Conservation (phyloP, 73 alveolate species). For the Stentor coeruleus region DNA sequence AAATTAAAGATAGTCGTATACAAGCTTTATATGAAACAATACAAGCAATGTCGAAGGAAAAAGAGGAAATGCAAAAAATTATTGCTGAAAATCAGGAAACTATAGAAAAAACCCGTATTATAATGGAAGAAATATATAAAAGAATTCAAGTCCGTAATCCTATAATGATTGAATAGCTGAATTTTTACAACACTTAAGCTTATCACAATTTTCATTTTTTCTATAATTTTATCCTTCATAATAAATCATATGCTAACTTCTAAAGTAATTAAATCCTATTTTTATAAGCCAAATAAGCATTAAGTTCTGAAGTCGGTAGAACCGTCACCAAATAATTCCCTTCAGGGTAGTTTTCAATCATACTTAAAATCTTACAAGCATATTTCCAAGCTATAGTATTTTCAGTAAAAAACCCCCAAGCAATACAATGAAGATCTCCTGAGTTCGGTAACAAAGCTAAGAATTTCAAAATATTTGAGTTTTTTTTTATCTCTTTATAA, state of each 20-base stretch:
- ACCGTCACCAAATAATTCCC: neutral
- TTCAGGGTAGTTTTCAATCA: neutral
- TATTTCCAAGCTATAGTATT: neutral
- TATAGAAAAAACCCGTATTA: neutral
- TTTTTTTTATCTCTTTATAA: neutral
- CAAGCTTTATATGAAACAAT: neutral
- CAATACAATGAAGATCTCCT: conserved; percentile 6
- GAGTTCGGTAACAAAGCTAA: neutral
- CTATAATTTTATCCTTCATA: no score
- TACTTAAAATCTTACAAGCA: neutral
- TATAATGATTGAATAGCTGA: no score
- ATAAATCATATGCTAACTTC: no score
- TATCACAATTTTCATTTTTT: no score
- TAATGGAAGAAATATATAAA: neutral
- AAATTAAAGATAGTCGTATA: neutral
- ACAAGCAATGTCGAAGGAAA: no score
- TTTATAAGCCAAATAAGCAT: conserved; percentile 12
- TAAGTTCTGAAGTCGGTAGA: neutral
- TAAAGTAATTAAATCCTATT: neutral
- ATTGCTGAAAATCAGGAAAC: neutral
- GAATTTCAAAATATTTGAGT: neutral
- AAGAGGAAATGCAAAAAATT: neutral
- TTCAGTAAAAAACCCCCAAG: neutral
- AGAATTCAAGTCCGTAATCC: no score
- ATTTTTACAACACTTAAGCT: no score